Percentiles rank a stretch among this genome's conserved stretches.
phyloP scores from a whole-genome alignment of 805 yeast genomes.

The Teunomyces kruisii region DNA sequence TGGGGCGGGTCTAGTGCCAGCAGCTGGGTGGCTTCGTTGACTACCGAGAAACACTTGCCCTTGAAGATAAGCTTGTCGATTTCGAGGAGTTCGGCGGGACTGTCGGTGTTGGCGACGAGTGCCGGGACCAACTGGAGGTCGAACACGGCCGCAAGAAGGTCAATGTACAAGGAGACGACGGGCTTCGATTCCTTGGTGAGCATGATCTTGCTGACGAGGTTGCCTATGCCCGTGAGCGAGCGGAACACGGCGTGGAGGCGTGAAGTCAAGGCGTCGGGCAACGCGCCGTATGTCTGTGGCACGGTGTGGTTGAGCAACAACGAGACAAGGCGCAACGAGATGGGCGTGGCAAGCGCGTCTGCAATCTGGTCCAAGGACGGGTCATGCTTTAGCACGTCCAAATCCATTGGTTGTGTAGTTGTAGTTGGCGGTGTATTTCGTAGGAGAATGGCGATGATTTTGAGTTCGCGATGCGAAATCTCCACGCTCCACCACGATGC shows the following conservation, averaged over 20 bases:
- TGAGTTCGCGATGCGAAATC: no score
- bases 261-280: slow-evolving; percentile 14
- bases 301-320: slow-evolving; percentile 30
- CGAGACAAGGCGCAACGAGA: slow-evolving; percentile 16
- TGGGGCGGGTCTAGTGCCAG: slow-evolving; percentile 9
- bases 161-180: slow-evolving; percentile 6
- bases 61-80: slow-evolving; percentile 38
- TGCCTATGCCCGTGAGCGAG: slow-evolving; percentile 32
- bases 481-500: no score
- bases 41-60: slow-evolving; percentile 27
- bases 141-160: slow-evolving; percentile 16
- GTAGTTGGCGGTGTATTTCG: no score
- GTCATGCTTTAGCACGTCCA: slow-evolving; percentile 1
- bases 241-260: slow-evolving; percentile 16
- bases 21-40: slow-evolving; percentile 20
- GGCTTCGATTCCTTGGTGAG: background rate
- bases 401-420: background rate
- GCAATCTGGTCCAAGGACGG: slow-evolving; percentile 11
- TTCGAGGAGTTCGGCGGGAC: slow-evolving; percentile 23
- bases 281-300: slow-evolving; percentile 27
- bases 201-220: slow-evolving; percentile 21
- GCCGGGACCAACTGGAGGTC: slow-evolving; percentile 12
- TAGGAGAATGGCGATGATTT: background rate
- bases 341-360: background rate
- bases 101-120: slow-evolving; percentile 6